Percentiles rank a stretch among this genome's conserved stretches.
phyloP scores from a whole-genome alignment of 345 rosid species.

The Citrus sp. region DNA sequence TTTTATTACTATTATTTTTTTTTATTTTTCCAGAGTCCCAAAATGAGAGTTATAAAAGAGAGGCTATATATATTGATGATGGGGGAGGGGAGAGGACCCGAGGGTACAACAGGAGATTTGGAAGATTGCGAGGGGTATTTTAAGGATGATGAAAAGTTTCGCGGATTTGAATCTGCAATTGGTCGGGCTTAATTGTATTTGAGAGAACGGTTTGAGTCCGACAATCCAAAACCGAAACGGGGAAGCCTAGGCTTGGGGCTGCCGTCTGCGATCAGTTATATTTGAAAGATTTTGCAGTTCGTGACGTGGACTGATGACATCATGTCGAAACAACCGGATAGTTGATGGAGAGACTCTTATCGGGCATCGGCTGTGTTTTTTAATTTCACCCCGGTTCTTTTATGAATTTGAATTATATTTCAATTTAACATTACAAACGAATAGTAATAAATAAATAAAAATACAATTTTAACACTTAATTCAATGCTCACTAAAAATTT shows the following conservation, averaged over 20 bases:
- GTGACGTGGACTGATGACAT: not conserved
- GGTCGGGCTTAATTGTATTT: conserved; percentile 24
- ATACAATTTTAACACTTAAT: no score
- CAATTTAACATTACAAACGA: no score
- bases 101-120: conserved; percentile 11
- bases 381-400: no score
- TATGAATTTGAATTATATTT: no score
- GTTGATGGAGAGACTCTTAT: no score
- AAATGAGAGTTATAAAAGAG: not conserved
- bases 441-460: no score
- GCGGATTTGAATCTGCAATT: conserved; percentile 37
- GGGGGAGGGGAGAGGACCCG: not conserved
- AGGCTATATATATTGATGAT: no score
- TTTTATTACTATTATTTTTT: not conserved
- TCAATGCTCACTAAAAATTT: no score
- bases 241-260: not conserved
- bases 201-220: conserved; percentile 18
- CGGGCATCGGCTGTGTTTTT: no score
- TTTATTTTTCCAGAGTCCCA: not conserved
- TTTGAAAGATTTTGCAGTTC: not conserved
- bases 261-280: not conserved
- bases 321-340: not conserved
- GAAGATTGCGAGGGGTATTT: not conserved
- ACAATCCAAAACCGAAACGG: not conserved
- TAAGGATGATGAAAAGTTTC: not conserved